Evolutionary conservation across 2,329 filamentous ascomycete genomes (phyloP), one percentile per base, ranked within the genome.

Genomic region (Cladophialophora immunda): DNA sequence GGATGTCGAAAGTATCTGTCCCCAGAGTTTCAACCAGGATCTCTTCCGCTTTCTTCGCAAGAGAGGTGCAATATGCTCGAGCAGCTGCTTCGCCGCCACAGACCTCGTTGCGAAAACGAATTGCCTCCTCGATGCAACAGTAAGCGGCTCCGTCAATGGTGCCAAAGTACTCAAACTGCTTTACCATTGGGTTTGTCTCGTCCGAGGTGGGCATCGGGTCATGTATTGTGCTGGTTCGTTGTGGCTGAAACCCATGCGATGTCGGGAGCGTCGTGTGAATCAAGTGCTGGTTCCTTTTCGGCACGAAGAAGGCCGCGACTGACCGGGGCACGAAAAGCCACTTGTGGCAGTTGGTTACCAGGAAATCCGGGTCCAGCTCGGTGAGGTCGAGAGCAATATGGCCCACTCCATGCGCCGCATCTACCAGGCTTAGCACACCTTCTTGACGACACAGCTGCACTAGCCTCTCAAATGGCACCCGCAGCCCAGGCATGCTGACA

Each of bases 281-380:
- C 47, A 95, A 78, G 54, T 82, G 80, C 76, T 97, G 94, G 76
- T 95, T 93, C 22, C 90, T 84, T 17, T 82, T 60, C 0, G 93
- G 91, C 0, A 94, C 91, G 78, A 96, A 91, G 70, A 97, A 87
- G 2, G 94, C 81, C 5, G 92, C 92, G 74, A 90, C 93, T 17
- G 89, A 90, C 27, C 93, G 88, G 0, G 94, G 94, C 0, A 87
- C 86, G 74, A 88, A 89, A 4, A 97, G 87, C 94, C 94, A 97
- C 81, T 96, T 96, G 81, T 97, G 92, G 72, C 89, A 92, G 77
- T 97, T 97, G 59, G 85, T 90, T 15, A 94, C 85, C 74, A 96
- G 91, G 80, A 96, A 97, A 78, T 97, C 94, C 0, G 92, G 89
- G 68, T 93, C 86, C 3, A 93, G 79, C 2, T 78, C 76, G 0